Evolutionary conservation across 2,329 filamentous ascomycete species (phyloP).

Genomic region (Ophiostoma populinum): DNA sequence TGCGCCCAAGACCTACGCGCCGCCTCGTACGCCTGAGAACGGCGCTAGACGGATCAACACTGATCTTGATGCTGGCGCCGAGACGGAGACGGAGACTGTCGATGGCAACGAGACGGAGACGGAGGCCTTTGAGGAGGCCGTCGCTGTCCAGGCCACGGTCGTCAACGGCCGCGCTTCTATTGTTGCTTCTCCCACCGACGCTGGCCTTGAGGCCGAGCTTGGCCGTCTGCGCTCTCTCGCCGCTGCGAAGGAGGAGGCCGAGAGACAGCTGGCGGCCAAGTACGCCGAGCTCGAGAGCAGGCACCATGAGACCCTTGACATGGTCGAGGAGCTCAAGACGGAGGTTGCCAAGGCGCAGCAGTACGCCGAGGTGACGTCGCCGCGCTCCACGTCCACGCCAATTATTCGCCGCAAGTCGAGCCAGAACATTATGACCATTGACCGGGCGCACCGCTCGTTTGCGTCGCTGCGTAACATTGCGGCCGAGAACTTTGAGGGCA

Average conservation of each 20-base stretch:
- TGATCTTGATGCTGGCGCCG: conserved; percentile 5
- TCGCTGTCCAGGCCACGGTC: background rate
- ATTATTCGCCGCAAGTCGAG: conserved; percentile 87
- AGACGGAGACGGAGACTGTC: background rate
- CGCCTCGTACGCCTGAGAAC: too few species aligned
- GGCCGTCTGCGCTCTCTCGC: conserved; percentile 54
- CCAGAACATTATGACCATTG: conserved; percentile 71
- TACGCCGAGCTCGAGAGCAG: conserved; percentile 72
- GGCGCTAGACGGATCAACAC: too few species aligned
- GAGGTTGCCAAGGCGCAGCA: conserved; percentile 66
- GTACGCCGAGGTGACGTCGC: conserved; percentile 38
- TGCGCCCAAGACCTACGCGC: conserved; percentile 11
- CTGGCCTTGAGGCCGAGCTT: conserved; percentile 40
- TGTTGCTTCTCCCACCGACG: background rate
- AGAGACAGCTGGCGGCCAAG: conserved; percentile 54
- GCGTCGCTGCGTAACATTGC: conserved; percentile 80
- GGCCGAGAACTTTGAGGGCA: conserved; percentile 63
- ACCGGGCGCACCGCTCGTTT: conserved; percentile 82
- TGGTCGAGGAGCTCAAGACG: conserved; percentile 81
- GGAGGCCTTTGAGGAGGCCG: background rate
- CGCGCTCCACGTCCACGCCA: conserved; percentile 42
- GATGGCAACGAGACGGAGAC: background rate
- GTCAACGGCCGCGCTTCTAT: background rate
- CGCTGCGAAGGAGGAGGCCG: conserved; percentile 58
- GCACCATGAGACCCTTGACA: conserved; percentile 65